A percentile compares a stretch with the other conserved stretches of the same genome.
phyloP scores from a whole-genome alignment of 768 basidiomycete genomes.

The Lactifluus piperatus region DNA sequence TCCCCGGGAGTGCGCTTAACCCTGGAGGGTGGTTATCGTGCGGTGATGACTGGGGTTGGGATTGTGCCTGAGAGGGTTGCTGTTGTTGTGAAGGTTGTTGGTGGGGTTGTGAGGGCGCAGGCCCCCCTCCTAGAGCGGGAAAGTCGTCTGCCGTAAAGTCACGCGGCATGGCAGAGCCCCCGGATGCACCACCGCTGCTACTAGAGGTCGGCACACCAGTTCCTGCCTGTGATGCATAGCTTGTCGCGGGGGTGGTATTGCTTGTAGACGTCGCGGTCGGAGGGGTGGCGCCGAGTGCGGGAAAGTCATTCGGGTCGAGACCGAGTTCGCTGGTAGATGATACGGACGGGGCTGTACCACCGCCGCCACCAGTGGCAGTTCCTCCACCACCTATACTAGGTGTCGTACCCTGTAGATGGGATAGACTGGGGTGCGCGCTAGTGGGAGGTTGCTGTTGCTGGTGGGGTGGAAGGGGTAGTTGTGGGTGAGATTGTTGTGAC shows the following conservation, averaged over 20 bases:
- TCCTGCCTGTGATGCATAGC: constrained; percentile 79
- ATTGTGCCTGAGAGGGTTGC: constrained; percentile 13
- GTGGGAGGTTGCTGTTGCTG: constrained; percentile 33
- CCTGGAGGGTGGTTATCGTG: constrained; percentile 55
- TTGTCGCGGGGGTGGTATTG: constrained; percentile 39
- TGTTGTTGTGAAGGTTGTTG: constrained; percentile 25
- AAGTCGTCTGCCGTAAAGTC: constrained; percentile 88
- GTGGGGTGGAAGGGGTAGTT: constrained; percentile 35
- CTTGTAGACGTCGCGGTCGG: constrained; percentile 32
- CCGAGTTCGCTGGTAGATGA: constrained; percentile 68
- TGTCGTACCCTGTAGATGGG: constrained; percentile 46
- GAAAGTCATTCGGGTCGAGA: constrained; percentile 81
- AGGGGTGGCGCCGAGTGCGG: constrained; percentile 67
- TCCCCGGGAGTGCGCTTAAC: constrained; percentile 53
- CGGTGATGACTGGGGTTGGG: constrained; percentile 27
- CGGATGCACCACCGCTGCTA: constrained; percentile 24
- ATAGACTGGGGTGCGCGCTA: constrained; percentile 45
- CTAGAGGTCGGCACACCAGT: constrained; percentile 45
- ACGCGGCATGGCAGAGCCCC: constrained; percentile 37
- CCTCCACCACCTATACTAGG: constrained; percentile 22
- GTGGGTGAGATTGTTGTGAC: constrained; percentile 27
- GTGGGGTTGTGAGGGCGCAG: constrained; percentile 34
- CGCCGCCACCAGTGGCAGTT: neutral
- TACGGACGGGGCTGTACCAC: constrained; percentile 45
- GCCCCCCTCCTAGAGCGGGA: constrained; percentile 71